A percentile compares a stretch with the other conserved stretches of the same genome.
Conservation (phyloP, 106 monocot genomes). For the Iris macrosiphon region DNA sequence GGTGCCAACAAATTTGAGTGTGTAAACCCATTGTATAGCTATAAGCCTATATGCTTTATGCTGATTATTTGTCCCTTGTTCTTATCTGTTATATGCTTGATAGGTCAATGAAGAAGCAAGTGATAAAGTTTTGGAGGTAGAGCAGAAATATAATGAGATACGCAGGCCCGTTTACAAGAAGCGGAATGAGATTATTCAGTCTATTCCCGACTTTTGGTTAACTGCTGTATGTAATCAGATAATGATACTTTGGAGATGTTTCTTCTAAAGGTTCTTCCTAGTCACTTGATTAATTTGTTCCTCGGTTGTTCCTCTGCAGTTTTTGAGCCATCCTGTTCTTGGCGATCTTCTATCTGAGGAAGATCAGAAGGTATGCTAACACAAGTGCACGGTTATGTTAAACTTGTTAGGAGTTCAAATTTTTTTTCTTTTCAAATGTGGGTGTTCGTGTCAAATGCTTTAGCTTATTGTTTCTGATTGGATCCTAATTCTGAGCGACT, state of each 20-base stretch:
- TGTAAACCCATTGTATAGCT: background rate
- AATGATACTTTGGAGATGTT: background rate
- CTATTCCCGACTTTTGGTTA: conserved; percentile 96
- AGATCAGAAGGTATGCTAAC: conserved; percentile 48
- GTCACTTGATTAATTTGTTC: background rate
- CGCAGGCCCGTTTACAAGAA: conserved; percentile 72
- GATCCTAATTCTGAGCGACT: too few relatives aligned
- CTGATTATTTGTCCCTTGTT: background rate
- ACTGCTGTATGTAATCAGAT: conserved; percentile 71
- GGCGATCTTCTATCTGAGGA: conserved; percentile 50
- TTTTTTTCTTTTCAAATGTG: background rate
- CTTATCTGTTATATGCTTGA: background rate
- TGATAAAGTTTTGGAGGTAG: conserved; percentile 96
- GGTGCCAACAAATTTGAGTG: background rate
- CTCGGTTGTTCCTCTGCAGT: conserved; percentile 25
- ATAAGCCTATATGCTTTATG: background rate
- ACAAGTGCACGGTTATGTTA: background rate
- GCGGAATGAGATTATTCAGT: conserved; percentile 68
- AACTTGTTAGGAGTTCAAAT: background rate
- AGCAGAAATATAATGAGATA: conserved; percentile 91
- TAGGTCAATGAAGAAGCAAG: conserved; percentile 93
- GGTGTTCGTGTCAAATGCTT: too few relatives aligned
- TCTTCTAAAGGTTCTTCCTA: background rate
- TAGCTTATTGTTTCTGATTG: too few relatives aligned
- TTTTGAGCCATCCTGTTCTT: conserved; percentile 63